phyloP scores from a whole-genome alignment of 1,284 basidiomycete genomes.

The Leccinum griseonigrum region DNA sequence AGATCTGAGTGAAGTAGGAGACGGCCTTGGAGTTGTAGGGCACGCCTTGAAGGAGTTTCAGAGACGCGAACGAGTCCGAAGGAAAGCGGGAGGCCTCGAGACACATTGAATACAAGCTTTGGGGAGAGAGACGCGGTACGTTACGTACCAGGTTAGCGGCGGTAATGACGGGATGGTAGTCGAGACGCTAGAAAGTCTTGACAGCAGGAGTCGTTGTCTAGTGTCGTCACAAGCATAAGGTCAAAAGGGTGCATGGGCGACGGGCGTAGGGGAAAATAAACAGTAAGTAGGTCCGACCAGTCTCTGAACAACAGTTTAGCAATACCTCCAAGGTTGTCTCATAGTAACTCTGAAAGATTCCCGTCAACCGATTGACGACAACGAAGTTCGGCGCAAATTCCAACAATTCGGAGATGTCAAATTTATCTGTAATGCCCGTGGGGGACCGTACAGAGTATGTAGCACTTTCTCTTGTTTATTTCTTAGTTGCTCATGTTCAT shows the following conservation, averaged over 20 bases:
- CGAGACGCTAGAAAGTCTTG: no score
- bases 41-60: slow-evolving; percentile 86
- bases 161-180: not conserved
- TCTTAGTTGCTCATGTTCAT: slow-evolving; percentile 8
- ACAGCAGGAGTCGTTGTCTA: no score
- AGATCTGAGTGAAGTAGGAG: slow-evolving; percentile 66
- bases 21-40: slow-evolving; percentile 62
- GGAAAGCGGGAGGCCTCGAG: slow-evolving; percentile 87
- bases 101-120: slow-evolving; percentile 5
- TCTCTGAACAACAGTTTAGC: slow-evolving; percentile 35
- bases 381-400: slow-evolving; percentile 81
- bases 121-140: slow-evolving; percentile 31
- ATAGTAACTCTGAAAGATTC: slow-evolving; percentile 77
- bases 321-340: slow-evolving; percentile 74
- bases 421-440: slow-evolving; percentile 54
- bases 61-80: slow-evolving; percentile 79
- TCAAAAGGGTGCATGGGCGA: no score
- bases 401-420: slow-evolving; percentile 91
- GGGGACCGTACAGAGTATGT: slow-evolving; percentile 71
- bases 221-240: no score
- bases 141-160: slow-evolving; percentile 74
- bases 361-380: slow-evolving; percentile 73
- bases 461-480: slow-evolving; percentile 2
- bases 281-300: no score
- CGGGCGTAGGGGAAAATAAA: no score